Evolutionary conservation across 108 stramenopile genomes (phyloP), one percentile per base, ranked within the genome.

Genomic region (Asterionellopsis glacialis): DNA sequence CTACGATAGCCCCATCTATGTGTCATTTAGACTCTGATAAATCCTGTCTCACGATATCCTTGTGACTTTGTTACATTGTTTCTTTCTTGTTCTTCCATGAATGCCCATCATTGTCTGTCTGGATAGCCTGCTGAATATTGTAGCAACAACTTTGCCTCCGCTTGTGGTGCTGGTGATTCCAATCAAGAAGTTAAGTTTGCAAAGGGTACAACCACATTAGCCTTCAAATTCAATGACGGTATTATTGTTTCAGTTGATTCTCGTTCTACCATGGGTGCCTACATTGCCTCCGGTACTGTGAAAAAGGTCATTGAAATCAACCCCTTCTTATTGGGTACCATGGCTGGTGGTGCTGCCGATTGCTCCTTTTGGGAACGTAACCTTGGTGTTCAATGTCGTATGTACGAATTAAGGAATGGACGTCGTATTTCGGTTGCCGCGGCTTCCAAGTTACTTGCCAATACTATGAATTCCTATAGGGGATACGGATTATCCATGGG

Each of bases 291-390:
- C 33, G 89, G 88, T 42, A 95, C 94, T 12, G 97, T 99, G 59
- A 96, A 99, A 70, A 99, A 99, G 75, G 88, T 99, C 14, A 98
- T 99, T 68, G 96, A 98, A 74, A 98, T 99, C 84, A 99, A 98
- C 65, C 96, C 96, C 15, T 98, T 95, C 62, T 82, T 99, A 28
- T 82, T 99, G 9, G 99, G 98, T 27, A 99, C 99, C 55, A 99
- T 99, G 99, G 99, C 98, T 25, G 98, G 95, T 38, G 91, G 94
- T 39, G 99, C 99, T 40, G 99, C 99, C 45, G 99, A 99, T 75
- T 99, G 99, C 76, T 84, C 86, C 65, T 99, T 97, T 67, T 99
- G 99, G 99, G 98, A 99, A 67, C 87, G 99, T 14, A 96, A 97
- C 75, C 72, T 99, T 48, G 95, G 95, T 21, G 89, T 80, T 81